Conservation (phyloP, 2,329 filamentous ascomycete species). For the Pseudogymnoascus sp. region DNA sequence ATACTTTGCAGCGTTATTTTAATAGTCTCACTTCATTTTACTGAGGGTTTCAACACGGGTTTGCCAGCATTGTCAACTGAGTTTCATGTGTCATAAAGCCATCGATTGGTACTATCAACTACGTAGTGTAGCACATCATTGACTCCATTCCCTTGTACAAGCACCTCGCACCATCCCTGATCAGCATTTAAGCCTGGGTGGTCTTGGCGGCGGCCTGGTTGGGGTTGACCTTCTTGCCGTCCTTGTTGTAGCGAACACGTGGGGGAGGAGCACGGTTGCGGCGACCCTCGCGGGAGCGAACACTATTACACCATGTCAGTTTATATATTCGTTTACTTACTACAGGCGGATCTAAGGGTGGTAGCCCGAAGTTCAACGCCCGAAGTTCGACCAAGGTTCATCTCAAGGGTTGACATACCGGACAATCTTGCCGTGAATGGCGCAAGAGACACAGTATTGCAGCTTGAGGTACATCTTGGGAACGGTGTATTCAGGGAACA, state of each 20-base stretch:
- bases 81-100: background rate
- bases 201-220: conserved; percentile 47
- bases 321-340: background rate
- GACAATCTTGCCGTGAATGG: conserved; percentile 99
- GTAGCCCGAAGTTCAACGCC: conserved; percentile 28
- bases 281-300: conserved; percentile 91
- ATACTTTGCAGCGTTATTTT: background rate
- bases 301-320: conserved; percentile 47
- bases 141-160: conserved; percentile 1
- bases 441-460: conserved; percentile 99
- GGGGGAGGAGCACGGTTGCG: conserved; percentile 98
- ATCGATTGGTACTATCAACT: conserved; percentile 6
- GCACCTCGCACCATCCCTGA: conserved; percentile 11
- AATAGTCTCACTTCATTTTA: background rate
- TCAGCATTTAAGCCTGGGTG: conserved; percentile 23
- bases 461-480: conserved; percentile 99
- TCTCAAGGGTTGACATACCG: conserved; percentile 68
- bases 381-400: conserved; percentile 51
- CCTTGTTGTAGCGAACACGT: conserved; percentile 99
- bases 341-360: conserved; percentile 1
- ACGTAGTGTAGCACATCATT: conserved; percentile 4
- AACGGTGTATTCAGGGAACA: conserved; percentile 98
- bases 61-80: background rate
- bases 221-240: conserved; percentile 98
- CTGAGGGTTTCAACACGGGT: background rate